Evolutionary conservation across 2,329 filamentous ascomycete genomes (phyloP).

Genomic region (Alternaria arborescens): DNA sequence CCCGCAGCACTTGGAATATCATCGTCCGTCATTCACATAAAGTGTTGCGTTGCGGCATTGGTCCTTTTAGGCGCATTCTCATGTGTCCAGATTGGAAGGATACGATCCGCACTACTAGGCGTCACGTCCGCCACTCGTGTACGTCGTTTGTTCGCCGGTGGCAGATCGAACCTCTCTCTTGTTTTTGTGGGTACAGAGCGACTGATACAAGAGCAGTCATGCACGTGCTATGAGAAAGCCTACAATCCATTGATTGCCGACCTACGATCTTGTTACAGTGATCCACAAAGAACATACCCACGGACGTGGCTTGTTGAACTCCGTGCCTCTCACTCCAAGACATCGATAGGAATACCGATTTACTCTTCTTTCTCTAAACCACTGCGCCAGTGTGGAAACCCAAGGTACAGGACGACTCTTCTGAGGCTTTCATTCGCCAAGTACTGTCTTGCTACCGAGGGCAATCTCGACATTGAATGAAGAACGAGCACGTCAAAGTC

Average conservation of each 20-base stretch:
- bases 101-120: neutral
- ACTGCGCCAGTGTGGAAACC: neutral
- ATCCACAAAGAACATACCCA: neutral
- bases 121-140: neutral
- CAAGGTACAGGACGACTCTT: neutral
- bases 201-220: neutral
- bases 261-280: neutral
- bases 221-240: neutral
- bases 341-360: neutral
- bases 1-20: neutral
- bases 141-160: neutral
- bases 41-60: neutral
- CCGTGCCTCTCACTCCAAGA: neutral
- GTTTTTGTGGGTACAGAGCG: neutral
- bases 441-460: neutral
- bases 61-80: neutral
- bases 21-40: neutral
- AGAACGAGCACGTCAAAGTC: too few species aligned
- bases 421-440: neutral
- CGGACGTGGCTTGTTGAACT: neutral
- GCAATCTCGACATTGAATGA: too few species aligned
- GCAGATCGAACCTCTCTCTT: neutral
- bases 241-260: neutral
- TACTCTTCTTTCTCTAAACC: neutral
- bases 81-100: neutral